Percentiles rank a stretch among this genome's conserved stretches.
These are phyloP conservation scores for Paecilomyces sp. DNA, from an alignment of 2,329 filamentous ascomycete species.

Conservation along the genomic window DNA sequence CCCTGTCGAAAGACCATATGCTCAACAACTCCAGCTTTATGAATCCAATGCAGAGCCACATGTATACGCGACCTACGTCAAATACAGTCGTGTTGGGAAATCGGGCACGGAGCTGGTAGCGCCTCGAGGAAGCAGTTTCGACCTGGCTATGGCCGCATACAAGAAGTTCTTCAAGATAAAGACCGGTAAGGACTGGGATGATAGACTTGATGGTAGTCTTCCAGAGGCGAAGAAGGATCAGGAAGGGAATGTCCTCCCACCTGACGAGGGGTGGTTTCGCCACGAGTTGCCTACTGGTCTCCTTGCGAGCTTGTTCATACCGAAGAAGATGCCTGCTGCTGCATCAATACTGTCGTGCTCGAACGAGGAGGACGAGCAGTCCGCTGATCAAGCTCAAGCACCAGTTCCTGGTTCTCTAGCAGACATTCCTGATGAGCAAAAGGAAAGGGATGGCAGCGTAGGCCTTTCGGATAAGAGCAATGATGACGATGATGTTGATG, in stretches of 20 bases:
- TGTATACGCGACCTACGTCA: constrained; percentile 55
- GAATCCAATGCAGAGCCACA: constrained; percentile 55
- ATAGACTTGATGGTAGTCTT: constrained; percentile 20
- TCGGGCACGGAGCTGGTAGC: constrained; percentile 25
- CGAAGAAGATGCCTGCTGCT: constrained; percentile 1
- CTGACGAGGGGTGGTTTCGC: constrained; percentile 25
- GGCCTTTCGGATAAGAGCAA: background rate
- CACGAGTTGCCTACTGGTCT: constrained; percentile 15
- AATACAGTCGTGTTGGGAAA: constrained; percentile 30
- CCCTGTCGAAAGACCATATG: constrained; percentile 14
- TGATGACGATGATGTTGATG: background rate
- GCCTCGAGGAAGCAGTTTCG: constrained; percentile 21
- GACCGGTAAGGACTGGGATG: constrained; percentile 55
- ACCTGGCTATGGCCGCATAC: constrained; percentile 46
- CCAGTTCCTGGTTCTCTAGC: background rate
- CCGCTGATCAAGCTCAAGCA: background rate
- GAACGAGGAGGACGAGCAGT: background rate
- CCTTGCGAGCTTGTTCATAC: constrained; percentile 14
- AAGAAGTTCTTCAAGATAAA: constrained; percentile 51
- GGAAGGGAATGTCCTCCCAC: constrained; percentile 15
- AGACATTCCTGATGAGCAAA: no score
- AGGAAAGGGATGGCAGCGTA: background rate
- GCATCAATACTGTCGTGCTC: background rate
- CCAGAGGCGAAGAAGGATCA: constrained; percentile 14
- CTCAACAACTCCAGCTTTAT: constrained; percentile 50